Evolutionary conservation across 192 early-diverging fungal species (phyloP), one percentile per base, ranked within the genome.

Genomic region (Chytriomyces hyalinus): DNA sequence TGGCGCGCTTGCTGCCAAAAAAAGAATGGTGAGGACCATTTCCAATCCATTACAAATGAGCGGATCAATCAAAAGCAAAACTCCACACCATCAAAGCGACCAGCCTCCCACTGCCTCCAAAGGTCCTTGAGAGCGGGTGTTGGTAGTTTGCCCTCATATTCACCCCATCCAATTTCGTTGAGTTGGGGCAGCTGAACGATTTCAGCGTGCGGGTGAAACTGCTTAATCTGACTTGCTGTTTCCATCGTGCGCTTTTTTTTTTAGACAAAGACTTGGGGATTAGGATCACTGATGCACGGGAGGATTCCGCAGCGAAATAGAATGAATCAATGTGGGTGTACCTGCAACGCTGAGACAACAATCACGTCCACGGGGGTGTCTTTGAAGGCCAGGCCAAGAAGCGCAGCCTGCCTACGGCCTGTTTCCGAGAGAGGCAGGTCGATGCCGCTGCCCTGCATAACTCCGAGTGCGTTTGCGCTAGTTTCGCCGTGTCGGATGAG

Each of bases 401-500:
- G 49, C 13, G 24, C 47, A 5, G 80, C 81, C 62, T 83, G 80
- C 71, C 20, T 15, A 17, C 50, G 46, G 11, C 76, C 76, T 9
- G 26, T 74, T 7, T 28, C 78, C 61, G 84, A 87, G 17, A 89
- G 80, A 10, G 45, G 45, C 59, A 80, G 36, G 61, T 89, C 78
- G 64, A 86, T 83, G 17, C 86, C 84, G 22, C 70, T 76, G 49
- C 87, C 85, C 69, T 87, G 85, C 67, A 89, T 60, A n/a, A 84
- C 61, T 24, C 83, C 81, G 22, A 22, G 45, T 6, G 84, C 79
- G 72, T 89, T 89, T 2, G 83, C 74, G 1, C 73, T 82, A 0
- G 87, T 89, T 72, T 87, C 87, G 5, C 85, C 87, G 71, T 89
- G 87, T 13, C 87, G 49, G 61, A 85, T 87, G 1, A 89, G 51